Evolutionary conservation across 2,329 filamentous ascomycete species (phyloP), one percentile per base, ranked within the genome.

Genomic region (Fusarium goolgardi): DNA sequence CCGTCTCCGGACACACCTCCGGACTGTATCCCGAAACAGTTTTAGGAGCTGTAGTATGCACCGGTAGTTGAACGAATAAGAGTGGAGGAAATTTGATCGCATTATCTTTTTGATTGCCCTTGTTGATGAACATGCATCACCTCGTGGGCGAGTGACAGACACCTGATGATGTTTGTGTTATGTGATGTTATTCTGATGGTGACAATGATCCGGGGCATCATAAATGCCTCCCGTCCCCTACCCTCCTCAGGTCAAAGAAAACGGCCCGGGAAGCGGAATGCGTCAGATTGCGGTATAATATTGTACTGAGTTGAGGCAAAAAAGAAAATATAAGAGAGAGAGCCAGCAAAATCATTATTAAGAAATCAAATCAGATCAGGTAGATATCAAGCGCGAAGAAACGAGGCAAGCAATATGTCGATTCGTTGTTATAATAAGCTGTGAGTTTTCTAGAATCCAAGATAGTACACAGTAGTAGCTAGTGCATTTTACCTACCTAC

Each of bases 1-100:
- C 58, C 50, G 44, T 50, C 54, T 41, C 70, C 71, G 71, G 63
- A 44, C 59, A 62, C 67, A 64, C 52, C 64, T 63, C 71, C 66
- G 64, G 71, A 40, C 55, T 56, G 50, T 35, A 41, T 66, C 57
- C 68, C 70, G 61, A 66, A 56, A 53, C 46, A 53, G 67, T 41
- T 53, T 44, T 55, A 41, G 46, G 50, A 59, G 44, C 25, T 65
- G 47, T 43, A 51, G 51, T 44, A 61, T 59, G 37, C 45, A 39
- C 46, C 57, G 63, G 44, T 47, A 51, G 43, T 41, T 55, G 44
- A 46, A 61, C 41, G 61, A 44, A 65, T 45, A 39, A 41, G 47
- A 64, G 69, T 69, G 69, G 69, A 53, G 49, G 61, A 47, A 45
- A n/a, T 21, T 27, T 45, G 44, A 41, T 62, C 53, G 52, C 55